A percentile compares a stretch with the other conserved stretches of the same genome.
phyloP scores from a whole-genome alignment of 306 rosid species.

The Delonix regia region DNA sequence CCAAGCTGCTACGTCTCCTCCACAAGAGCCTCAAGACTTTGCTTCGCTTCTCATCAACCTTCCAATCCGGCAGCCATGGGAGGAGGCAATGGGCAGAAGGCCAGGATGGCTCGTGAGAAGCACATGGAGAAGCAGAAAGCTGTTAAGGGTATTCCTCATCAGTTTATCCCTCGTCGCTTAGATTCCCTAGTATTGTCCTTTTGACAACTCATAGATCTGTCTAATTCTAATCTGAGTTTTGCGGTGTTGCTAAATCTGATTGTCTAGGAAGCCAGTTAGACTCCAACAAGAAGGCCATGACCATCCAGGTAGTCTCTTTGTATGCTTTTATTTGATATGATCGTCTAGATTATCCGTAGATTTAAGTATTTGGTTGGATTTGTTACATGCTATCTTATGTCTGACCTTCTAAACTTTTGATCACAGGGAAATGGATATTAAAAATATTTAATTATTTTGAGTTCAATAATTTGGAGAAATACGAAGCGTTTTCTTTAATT shows the following conservation, averaged over 20 bases:
- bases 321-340: background rate
- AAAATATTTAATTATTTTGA: background rate
- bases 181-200: background rate
- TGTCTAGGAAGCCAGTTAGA: conserved; percentile 63
- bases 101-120: conserved; percentile 64
- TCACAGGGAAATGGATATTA: background rate
- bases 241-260: background rate
- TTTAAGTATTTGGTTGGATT: background rate
- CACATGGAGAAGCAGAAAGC: conserved; percentile 59
- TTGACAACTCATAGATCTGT: conserved; percentile 8
- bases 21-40: background rate
- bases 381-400: background rate
- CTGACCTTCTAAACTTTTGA: background rate
- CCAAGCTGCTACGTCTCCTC: background rate
- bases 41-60: background rate
- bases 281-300: conserved; percentile 66
- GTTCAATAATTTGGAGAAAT: background rate
- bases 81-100: conserved; percentile 70
- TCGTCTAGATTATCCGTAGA: background rate
- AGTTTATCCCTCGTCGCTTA: background rate
- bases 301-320: conserved; percentile 54
- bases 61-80: conserved; percentile 48
- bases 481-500: background rate
- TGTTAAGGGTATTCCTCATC: conserved; percentile 38
- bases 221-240: background rate